These are phyloP conservation scores for Trypanosoma caninum DNA, from an alignment of 208 protist species.

Conservation along the genomic window DNA sequence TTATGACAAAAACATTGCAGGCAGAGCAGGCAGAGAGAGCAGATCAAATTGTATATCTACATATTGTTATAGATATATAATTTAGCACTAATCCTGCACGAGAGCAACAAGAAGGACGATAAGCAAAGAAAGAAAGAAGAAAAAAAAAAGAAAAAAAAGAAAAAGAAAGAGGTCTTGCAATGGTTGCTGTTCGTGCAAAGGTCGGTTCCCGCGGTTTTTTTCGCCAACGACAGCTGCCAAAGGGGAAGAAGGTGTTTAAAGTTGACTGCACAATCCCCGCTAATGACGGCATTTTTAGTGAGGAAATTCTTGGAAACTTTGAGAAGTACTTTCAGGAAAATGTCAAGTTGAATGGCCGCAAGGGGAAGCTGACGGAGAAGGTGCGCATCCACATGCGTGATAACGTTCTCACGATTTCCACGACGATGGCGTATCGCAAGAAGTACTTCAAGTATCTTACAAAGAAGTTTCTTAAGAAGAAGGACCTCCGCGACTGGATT, in stretches of 20 bases:
- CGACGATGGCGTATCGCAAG: constrained; percentile 96
- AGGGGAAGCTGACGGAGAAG: constrained; percentile 95
- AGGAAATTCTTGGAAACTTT: constrained; percentile 84
- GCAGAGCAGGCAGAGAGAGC: no score
- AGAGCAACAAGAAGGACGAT: background rate
- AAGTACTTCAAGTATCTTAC: constrained; percentile 99
- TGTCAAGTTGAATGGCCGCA: constrained; percentile 98
- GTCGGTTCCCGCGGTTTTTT: constrained; percentile 81
- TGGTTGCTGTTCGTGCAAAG: constrained; percentile 91
- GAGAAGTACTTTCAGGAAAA: constrained; percentile 97
- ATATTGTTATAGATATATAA: no score
- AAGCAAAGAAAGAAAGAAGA: background rate
- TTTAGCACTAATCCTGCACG: no score
- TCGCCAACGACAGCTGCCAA: constrained; percentile 81
- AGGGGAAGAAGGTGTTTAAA: constrained; percentile 90
- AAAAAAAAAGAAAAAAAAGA: background rate
- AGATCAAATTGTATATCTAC: no score
- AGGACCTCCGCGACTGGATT: constrained; percentile 97
- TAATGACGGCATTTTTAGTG: constrained; percentile 65
- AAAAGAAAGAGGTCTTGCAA: constrained; percentile 29
- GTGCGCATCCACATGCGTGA: constrained; percentile 88
- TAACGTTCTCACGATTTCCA: constrained; percentile 89
- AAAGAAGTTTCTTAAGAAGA: constrained; percentile 99
- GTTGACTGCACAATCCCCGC: constrained; percentile 56
- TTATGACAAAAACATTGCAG: no score